Evolutionary conservation across 352 stramenopile genomes (phyloP).

Genomic region (Phytophthora megakarya): DNA sequence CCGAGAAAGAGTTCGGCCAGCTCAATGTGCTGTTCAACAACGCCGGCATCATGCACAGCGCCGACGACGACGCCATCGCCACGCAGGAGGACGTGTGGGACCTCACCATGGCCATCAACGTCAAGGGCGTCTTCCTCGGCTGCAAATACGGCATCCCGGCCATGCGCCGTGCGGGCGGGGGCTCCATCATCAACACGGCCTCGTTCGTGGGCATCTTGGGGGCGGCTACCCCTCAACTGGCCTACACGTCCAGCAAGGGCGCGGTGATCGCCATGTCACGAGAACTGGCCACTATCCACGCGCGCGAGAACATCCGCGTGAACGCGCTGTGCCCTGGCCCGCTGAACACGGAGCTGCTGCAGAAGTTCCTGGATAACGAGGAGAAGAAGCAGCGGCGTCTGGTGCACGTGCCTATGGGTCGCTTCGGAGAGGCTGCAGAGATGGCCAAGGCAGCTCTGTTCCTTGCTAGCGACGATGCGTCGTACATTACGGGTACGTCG

Average conservation of each 20-base stretch:
- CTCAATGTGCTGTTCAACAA: slow-evolving; percentile 90
- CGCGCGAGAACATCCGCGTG: slow-evolving; percentile 88
- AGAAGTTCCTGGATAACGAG: slow-evolving; percentile 87
- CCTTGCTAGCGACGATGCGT: slow-evolving; percentile 83
- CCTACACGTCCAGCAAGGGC: slow-evolving; percentile 89
- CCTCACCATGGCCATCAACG: slow-evolving; percentile 88
- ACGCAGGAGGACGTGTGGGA: slow-evolving; percentile 87
- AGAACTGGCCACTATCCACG: slow-evolving; percentile 85
- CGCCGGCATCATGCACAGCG: slow-evolving; percentile 84
- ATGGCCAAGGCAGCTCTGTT: slow-evolving; percentile 90
- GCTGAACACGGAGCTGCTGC: slow-evolving; percentile 85
- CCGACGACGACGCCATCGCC: slow-evolving; percentile 76
- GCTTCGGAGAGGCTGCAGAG: slow-evolving; percentile 85
- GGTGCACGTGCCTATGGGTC: slow-evolving; percentile 88
- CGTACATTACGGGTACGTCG: slow-evolving; percentile 87
- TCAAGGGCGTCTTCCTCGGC: slow-evolving; percentile 90
- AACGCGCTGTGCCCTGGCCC: slow-evolving; percentile 87
- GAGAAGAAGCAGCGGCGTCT: slow-evolving; percentile 87
- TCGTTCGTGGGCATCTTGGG: slow-evolving; percentile 86
- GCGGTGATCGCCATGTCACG: slow-evolving; percentile 88
- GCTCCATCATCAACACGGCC: slow-evolving; percentile 89
- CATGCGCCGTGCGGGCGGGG: slow-evolving; percentile 73
- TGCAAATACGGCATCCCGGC: slow-evolving; percentile 89
- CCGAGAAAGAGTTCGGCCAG: slow-evolving; percentile 81
- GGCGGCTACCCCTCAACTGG: slow-evolving; percentile 84